These are phyloP conservation scores for Ceratobasidium sp. DNA, from an alignment of 1,284 basidiomycete species.

Conservation along the genomic window DNA sequence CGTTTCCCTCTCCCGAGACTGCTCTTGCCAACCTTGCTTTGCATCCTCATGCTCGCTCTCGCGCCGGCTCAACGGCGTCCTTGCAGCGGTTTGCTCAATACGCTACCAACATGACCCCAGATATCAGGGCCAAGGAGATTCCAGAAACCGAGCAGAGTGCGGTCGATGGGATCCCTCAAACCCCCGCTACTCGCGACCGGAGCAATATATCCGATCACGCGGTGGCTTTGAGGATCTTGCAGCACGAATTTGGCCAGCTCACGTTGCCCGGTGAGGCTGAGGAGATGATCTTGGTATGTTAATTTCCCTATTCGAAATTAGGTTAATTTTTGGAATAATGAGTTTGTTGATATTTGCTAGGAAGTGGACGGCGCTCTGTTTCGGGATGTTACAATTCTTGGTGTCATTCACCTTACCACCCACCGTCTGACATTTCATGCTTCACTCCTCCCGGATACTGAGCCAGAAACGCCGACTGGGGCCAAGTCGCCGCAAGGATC, in stretches of 20 bases:
- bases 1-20: constrained; percentile 22
- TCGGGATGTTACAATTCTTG: constrained; percentile 48
- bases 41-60: constrained; percentile 10
- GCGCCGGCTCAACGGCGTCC: constrained; percentile 14
- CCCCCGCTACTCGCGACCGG: background rate
- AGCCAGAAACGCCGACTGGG: background rate
- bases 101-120: constrained; percentile 10
- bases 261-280: constrained; percentile 25
- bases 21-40: constrained; percentile 21
- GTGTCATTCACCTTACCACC: constrained; percentile 69
- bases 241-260: constrained; percentile 24
- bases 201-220: constrained; percentile 15
- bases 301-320: background rate
- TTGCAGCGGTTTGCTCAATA: constrained; percentile 21
- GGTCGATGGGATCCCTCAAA: background rate
- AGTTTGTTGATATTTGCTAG: background rate
- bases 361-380: constrained; percentile 19
- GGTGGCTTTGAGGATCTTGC: constrained; percentile 12
- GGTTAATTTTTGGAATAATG: background rate
- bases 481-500: background rate
- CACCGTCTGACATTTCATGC: constrained; percentile 72
- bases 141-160: background rate
- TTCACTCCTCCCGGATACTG: constrained; percentile 54
- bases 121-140: background rate
- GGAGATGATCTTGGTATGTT: constrained; percentile 18